Percentiles rank a stretch among this genome's conserved stretches.
These are phyloP conservation scores for Globisporangium spinosum DNA, from an alignment of 352 stramenopile species.

Conservation along the genomic window DNA sequence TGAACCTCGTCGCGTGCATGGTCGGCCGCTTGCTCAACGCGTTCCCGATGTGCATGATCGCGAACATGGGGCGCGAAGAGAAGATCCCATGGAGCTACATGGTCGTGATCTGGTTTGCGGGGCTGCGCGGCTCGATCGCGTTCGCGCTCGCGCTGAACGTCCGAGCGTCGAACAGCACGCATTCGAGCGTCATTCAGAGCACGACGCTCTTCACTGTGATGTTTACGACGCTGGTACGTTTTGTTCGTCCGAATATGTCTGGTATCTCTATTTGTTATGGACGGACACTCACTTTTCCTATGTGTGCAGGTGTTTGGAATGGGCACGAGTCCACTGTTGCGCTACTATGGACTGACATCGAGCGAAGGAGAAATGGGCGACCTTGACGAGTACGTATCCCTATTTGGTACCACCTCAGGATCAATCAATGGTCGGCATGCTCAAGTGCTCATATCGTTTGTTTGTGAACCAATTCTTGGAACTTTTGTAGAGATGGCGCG, in stretches of 20 bases:
- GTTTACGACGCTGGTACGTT: conserved; percentile 68
- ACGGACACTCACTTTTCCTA: background rate
- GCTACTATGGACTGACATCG: conserved; percentile 48
- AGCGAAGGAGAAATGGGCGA: conserved; percentile 34
- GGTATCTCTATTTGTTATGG: background rate
- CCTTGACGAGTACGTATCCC: conserved; percentile 44
- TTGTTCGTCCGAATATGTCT: background rate
- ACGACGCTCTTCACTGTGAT: conserved; percentile 81
- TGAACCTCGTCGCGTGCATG: conserved; percentile 64
- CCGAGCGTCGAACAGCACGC: conserved; percentile 44
- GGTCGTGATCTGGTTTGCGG: conserved; percentile 91
- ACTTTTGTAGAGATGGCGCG: conserved; percentile 31
- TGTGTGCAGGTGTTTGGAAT: conserved; percentile 62
- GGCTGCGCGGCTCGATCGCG: conserved; percentile 90
- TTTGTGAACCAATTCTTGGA: background rate
- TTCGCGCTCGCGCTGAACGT: conserved; percentile 86
- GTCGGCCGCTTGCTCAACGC: conserved; percentile 67
- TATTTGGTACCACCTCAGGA: background rate
- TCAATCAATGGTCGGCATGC: background rate
- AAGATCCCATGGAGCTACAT: conserved; percentile 77
- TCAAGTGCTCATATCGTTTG: background rate
- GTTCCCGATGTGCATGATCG: conserved; percentile 75
- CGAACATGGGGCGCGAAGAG: conserved; percentile 62
- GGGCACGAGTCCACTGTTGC: conserved; percentile 63
- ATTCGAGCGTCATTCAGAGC: conserved; percentile 71